Evolutionary conservation across 805 yeast genomes (phyloP), one percentile per base, ranked within the genome.

Genomic region (Wickerhamomyces silvicola): DNA sequence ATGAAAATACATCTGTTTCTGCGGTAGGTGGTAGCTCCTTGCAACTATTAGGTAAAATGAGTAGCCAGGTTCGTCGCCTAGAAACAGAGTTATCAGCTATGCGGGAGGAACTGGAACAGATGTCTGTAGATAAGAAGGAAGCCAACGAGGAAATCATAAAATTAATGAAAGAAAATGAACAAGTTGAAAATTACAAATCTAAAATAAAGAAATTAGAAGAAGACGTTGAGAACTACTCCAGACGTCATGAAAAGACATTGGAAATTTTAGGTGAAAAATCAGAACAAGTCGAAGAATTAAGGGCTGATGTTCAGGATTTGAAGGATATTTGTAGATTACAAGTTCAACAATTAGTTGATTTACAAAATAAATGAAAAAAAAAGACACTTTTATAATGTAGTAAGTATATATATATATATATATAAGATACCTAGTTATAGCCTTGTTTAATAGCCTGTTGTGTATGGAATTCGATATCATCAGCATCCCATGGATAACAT

Each of bases 401-500:
- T 17, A 10, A 10, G 14, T 26, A 16, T 31, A 13, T 16, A 17
- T 10, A 16, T 6, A 22, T 22, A 13, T 6, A 11, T 16, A 15
- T 15, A 29, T 5, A 14, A 6, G 5, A 17, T 5, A 29, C 17
- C 26, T 40, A 74, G 46, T 65, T 66, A 54, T 79, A 73, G 21
- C 87, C 88, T 60, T 83, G 94, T 32, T 60, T 64, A 32, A 63
- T 60, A 18, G 94, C 90, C 22, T 53, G 50, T 42, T 64, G 64
- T 16, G 92, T 79, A 54, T 84, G 95, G 41, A 66, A 67, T 49
- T 82, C 94, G 45, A 84, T 85, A 57, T 84, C 92, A 18, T 57
- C 60, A 13, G 92, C 81, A 54, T 85, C 95, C 94, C 94, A 84
- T 24, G 95, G 95, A 57, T 85, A 84, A 25, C 90, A 87, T 46